phyloP scores from a whole-genome alignment of 805 yeast species.

The Candida namnaoensis region DNA sequence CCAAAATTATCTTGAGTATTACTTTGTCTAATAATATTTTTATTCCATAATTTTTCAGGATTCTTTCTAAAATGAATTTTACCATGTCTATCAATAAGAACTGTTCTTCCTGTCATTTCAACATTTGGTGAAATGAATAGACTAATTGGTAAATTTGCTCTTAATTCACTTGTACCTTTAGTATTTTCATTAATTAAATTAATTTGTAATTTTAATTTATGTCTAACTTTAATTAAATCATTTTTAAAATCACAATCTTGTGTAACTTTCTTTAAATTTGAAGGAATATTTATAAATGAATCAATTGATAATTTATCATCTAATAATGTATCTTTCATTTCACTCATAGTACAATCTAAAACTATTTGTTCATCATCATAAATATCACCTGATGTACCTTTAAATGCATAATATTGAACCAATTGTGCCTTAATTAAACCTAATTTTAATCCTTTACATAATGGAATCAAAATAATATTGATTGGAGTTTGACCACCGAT shows the following conservation, averaged over 20 bases:
- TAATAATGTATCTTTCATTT: conserved; percentile 30
- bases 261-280: conserved; percentile 60
- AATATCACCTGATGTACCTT: conserved; percentile 45
- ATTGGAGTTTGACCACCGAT: conserved; percentile 72
- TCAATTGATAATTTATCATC: conserved; percentile 58
- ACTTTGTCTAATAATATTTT: conserved; percentile 1
- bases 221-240: conserved; percentile 66
- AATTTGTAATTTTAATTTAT: conserved; percentile 69
- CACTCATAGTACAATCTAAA: conserved; percentile 37
- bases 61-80: conserved; percentile 32
- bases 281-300: conserved; percentile 54
- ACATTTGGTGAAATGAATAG: conserved; percentile 71
- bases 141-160: conserved; percentile 77
- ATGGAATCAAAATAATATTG: conserved; percentile 63
- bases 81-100: conserved; percentile 28
- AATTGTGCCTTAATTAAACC: conserved; percentile 61
- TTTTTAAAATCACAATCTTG: conserved; percentile 72
- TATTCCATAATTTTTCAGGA: conserved; percentile 22
- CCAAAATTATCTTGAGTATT: background rate
- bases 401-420: conserved; percentile 53
- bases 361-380: conserved; percentile 56
- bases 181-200: conserved; percentile 67
- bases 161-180: conserved; percentile 65
- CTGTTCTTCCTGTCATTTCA: conserved; percentile 36
- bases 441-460: conserved; percentile 65